These are phyloP conservation scores for Nakaseomyces kungkrabaensis DNA, from an alignment of 1,139 yeast species.

Conservation along the genomic window DNA sequence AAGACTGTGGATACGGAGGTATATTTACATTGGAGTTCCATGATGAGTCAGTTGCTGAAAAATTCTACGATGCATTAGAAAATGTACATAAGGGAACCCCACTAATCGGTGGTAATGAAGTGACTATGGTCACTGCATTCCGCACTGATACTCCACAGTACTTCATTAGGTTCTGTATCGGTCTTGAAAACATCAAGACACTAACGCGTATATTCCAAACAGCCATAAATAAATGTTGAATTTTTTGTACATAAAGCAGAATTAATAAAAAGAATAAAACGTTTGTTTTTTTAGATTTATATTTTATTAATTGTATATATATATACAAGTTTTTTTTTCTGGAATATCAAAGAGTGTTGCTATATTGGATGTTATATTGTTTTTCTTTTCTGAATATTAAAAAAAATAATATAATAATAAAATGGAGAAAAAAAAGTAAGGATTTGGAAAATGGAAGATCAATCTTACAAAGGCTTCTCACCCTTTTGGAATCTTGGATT, in stretches of 20 bases:
- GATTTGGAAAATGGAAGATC: neutral
- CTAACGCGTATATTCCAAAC: constrained; percentile 39
- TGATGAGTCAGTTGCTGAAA: constrained; percentile 53
- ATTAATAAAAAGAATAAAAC: too few relatives aligned
- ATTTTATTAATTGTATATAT: neutral
- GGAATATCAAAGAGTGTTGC: too few relatives aligned
- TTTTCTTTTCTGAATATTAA: too few relatives aligned
- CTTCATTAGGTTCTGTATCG: constrained; percentile 76
- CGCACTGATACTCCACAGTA: constrained; percentile 67
- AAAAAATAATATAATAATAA: too few relatives aligned
- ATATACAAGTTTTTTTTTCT: neutral
- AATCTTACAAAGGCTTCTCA: constrained; percentile 35
- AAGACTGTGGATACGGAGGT: constrained; percentile 89
- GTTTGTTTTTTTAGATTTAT: neutral
- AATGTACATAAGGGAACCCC: constrained; percentile 84
- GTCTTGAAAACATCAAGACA: constrained; percentile 42
- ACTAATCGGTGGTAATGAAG: constrained; percentile 72
- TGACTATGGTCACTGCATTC: constrained; percentile 54
- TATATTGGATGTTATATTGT: too few relatives aligned
- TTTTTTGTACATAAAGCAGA: too few relatives aligned
- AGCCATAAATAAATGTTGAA: constrained; percentile 36
- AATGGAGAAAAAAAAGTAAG: neutral
- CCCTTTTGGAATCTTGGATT: constrained; percentile 60
- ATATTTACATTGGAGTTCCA: constrained; percentile 68
- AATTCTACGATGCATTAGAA: constrained; percentile 74